Evolutionary conservation across 768 basidiomycete genomes (phyloP), one percentile per base, ranked within the genome.

Genomic region (Hemileccinum impolitum): DNA sequence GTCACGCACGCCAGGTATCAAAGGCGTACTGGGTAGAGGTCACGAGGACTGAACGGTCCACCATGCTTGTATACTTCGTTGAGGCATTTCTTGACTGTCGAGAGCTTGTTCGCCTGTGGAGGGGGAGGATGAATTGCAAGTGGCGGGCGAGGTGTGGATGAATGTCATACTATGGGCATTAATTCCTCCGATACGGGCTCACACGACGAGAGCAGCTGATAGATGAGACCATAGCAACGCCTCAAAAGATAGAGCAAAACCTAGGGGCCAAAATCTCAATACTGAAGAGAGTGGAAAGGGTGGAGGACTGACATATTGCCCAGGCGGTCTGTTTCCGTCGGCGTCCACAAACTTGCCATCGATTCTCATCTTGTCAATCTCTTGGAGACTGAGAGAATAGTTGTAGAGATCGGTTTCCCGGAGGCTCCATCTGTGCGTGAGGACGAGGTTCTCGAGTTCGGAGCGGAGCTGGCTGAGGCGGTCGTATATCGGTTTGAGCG

Each of bases 141-240:
- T 37, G 35, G 18, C 3, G 12, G 19, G 8, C 8, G 9, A 17
- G 39, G 18, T 46, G 35, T 2, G 45, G 32, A 18, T 0, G 31
- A 47, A 53, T 62, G 35, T 63, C 81, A 47, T 67, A 94, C 94
- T 34, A 96, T 80, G 6, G 94, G 94, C 90, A 97, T 98, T 14
- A 99, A 73, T 67, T 98, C 96, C 68, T 99, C 96, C 0, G 93
- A 95, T 3, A 99, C 94, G 0, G 96, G 96, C 70, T 97, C 95
- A 54, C 90, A 92, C 17, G 93, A 93, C 21, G 93, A 94, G 53
- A 99, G 79, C 42, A 99, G 69, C 25, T 87, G 80, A 68, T 97
- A 98, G 58, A 96, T 94, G 44, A 97, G 78, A 53, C 95, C 95
- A 66, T 98, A 94, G 73, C 96, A 99, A 64, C 95, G 81, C 59